phyloP scores from a whole-genome alignment of 208 protist genomes.

The Acanthamoeba triangularis region DNA sequence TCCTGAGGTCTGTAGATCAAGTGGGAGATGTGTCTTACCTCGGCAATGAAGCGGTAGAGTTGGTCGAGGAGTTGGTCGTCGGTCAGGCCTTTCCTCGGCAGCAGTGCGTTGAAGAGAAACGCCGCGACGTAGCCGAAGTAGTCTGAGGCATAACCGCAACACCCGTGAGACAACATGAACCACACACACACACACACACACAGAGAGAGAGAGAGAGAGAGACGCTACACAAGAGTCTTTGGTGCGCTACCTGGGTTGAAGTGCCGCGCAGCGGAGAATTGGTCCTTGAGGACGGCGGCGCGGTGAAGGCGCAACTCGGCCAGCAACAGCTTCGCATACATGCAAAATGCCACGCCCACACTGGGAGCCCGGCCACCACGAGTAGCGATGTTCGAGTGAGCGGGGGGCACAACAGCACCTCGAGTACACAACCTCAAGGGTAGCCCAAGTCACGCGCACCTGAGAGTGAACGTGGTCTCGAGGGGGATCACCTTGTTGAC shows the following conservation, averaged over 20 bases:
- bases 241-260: background rate
- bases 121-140: background rate
- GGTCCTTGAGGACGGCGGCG: too few species aligned
- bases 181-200: too few species aligned
- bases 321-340: background rate
- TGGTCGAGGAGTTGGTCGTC: background rate
- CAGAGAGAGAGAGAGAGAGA: too few species aligned
- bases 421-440: too few species aligned
- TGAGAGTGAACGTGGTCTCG: background rate
- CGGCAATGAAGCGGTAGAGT: background rate
- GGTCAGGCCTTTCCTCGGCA: background rate
- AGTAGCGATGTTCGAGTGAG: too few species aligned
- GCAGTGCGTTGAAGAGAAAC: background rate
- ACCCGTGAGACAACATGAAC: background rate
- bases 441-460: background rate
- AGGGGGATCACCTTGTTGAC: background rate
- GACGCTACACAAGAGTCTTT: too few species aligned
- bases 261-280: background rate
- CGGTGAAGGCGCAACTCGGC: background rate
- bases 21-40: background rate
- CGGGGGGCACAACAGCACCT: too few species aligned
- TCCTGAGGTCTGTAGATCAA: background rate
- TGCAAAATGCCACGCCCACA: background rate
- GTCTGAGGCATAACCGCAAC: background rate
- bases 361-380: background rate